phyloP scores from a whole-genome alignment of 306 rosid species.

The Lagenaria siceraria region DNA sequence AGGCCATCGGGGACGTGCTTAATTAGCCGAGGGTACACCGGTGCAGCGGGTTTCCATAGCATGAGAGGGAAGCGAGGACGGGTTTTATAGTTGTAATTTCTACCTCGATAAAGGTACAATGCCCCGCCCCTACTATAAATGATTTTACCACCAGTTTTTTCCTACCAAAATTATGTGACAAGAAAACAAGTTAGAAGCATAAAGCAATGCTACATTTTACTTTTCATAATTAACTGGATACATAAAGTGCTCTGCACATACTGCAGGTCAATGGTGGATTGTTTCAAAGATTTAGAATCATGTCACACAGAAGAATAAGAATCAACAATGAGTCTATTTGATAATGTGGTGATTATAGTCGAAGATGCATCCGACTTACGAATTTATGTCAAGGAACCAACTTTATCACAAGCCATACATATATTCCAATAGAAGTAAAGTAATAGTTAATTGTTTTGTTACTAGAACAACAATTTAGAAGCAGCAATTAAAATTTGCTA shows the following conservation, averaged over 20 bases:
- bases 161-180: slow-evolving; percentile 34
- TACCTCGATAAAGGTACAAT: slow-evolving; percentile 75
- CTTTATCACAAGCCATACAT: background rate
- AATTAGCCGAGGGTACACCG: slow-evolving; percentile 74
- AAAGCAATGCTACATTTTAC: background rate
- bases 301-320: background rate
- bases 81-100: slow-evolving; percentile 78
- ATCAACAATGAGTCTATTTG: background rate
- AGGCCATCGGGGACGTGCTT: slow-evolving; percentile 61
- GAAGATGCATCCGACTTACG: background rate
- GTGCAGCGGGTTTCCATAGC: slow-evolving; percentile 89
- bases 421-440: background rate
- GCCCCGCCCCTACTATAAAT: slow-evolving; percentile 57
- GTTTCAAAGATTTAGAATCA: background rate
- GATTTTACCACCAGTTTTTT: slow-evolving; percentile 73
- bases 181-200: background rate
- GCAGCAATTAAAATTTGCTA: background rate
- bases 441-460: background rate
- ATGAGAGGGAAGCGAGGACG: slow-evolving; percentile 82
- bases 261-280: background rate
- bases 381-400: background rate
- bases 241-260: background rate
- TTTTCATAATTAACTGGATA: background rate
- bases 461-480: background rate
- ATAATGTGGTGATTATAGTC: background rate